A percentile compares a stretch with the other conserved stretches of the same genome.
phyloP scores from a whole-genome alignment of 2,329 filamentous ascomycete species.

The Diaporthe sp. region DNA sequence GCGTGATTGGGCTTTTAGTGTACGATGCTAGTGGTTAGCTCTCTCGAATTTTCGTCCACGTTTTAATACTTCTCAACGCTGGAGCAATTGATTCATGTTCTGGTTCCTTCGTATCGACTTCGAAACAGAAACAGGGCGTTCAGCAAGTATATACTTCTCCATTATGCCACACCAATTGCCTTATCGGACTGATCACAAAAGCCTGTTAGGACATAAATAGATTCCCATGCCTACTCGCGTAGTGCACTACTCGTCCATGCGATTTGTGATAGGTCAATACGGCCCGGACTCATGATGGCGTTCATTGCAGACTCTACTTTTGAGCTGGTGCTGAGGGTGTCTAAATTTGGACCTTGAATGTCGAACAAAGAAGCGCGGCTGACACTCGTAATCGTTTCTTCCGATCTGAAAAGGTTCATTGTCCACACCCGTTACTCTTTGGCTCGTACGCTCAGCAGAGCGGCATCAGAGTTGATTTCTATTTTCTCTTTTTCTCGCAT shows the following conservation, averaged over 20 bases:
- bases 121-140: too few species aligned
- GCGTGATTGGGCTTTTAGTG: neutral
- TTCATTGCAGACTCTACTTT: neutral
- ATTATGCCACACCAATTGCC: neutral
- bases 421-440: neutral
- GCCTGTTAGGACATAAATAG: neutral
- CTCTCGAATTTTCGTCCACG: too few species aligned
- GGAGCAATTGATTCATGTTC: too few species aligned
- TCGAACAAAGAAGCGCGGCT: neutral
- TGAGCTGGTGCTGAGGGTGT: neutral
- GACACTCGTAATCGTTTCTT: neutral
- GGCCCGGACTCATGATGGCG: neutral
- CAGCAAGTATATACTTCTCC: too few species aligned
- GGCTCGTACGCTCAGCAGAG: rapidly evolving
- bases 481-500: neutral
- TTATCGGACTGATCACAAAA: neutral
- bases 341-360: neutral
- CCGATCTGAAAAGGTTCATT: neutral
- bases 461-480: neutral
- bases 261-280: neutral
- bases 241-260: rapidly evolving
- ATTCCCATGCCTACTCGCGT: neutral
- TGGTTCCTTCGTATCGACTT: too few species aligned
- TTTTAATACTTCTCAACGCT: too few species aligned
- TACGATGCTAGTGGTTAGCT: neutral